Evolutionary conservation across 495 filamentous ascomycete species (phyloP).

Genomic region (Aspergillus nidulans): DNA sequence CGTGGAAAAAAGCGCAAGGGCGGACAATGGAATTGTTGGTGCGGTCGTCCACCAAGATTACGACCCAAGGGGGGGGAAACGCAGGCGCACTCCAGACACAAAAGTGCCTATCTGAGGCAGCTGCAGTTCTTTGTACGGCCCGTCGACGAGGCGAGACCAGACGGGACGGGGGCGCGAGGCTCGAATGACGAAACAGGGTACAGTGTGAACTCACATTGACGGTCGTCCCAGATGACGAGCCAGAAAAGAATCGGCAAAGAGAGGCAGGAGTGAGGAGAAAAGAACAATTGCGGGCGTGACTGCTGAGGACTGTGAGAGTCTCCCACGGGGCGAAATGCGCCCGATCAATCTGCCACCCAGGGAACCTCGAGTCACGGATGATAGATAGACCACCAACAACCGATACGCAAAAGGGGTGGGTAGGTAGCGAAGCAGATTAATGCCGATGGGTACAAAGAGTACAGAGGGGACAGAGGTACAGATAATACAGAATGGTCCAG

Average conservation of each 20-base stretch:
- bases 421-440: too few species aligned
- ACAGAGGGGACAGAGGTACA: too few species aligned
- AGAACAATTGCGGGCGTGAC: conserved; percentile 11
- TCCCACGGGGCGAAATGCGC: conserved; percentile 17
- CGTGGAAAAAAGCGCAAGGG: conserved; percentile 16
- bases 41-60: conserved; percentile 23
- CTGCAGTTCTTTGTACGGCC: conserved; percentile 17
- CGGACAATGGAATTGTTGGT: conserved; percentile 39
- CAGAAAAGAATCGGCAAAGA: conserved; percentile 5
- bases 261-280: background rate
- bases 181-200: background rate
- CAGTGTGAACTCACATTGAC: conserved; percentile 11
- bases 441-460: too few species aligned
- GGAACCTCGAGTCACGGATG: conserved; percentile 15
- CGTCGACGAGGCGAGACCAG: conserved; percentile 2
- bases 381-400: conserved; percentile 10
- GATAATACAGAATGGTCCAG: too few species aligned
- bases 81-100: conserved; percentile 12
- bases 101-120: conserved; percentile 22
- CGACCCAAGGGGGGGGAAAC: conserved; percentile 11
- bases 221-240: background rate
- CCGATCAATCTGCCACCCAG: conserved; percentile 13
- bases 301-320: conserved; percentile 1
- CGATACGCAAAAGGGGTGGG: too few species aligned
- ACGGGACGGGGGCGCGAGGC: conserved; percentile 10